Evolutionary conservation across 2,329 filamentous ascomycete species (phyloP).

Genomic region (Metarhizium robertsii): DNA sequence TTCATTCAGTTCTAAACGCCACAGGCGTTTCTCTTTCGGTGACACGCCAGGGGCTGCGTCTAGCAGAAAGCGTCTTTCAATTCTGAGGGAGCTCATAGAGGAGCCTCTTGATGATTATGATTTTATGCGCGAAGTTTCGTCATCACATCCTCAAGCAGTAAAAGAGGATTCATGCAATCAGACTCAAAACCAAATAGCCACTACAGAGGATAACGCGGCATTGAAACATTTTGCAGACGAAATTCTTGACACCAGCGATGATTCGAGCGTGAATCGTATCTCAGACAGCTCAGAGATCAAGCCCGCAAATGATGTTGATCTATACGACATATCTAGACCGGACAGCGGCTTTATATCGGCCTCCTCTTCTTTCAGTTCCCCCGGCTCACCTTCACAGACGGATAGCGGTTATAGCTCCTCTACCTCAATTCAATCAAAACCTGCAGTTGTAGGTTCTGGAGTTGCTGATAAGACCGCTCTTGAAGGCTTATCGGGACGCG

Average conservation of each 20-base stretch:
- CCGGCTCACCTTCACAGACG: conserved; percentile 41
- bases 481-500: conserved; percentile 12
- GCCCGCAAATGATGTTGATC: conserved; percentile 1
- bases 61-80: background rate
- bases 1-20: background rate
- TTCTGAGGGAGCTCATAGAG: conserved; percentile 1
- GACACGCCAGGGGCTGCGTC: background rate
- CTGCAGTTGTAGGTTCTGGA: conserved; percentile 20
- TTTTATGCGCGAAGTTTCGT: background rate
- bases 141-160: background rate
- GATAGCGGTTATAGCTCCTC: conserved; percentile 56
- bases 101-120: background rate
- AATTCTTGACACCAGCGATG: conserved; percentile 30
- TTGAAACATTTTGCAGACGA: conserved; percentile 21
- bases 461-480: background rate
- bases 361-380: conserved; percentile 31
- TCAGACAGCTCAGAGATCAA: conserved; percentile 1
- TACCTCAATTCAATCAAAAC: conserved; percentile 45
- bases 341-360: conserved; percentile 43
- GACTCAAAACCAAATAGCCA: background rate
- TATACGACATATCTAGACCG: conserved; percentile 16
- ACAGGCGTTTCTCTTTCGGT: background rate
- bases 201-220: background rate
- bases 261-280: conserved; percentile 33
- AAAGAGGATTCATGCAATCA: background rate